Evolutionary conservation across 2,329 filamentous ascomycete species (phyloP).

Genomic region (Calonectria hongkongensis): DNA sequence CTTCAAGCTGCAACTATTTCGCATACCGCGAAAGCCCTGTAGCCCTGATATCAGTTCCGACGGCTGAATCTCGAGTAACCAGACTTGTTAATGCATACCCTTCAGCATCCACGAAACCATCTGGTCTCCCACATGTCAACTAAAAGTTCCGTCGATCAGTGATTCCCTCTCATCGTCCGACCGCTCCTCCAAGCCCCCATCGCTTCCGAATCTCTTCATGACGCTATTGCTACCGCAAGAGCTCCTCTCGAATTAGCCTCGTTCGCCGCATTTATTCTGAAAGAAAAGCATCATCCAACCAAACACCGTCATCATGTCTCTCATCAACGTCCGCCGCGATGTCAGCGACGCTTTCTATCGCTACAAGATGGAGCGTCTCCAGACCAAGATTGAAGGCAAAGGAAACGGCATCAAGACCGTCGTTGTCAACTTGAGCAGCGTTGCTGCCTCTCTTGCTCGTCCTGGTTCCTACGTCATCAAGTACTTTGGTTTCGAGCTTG

Average conservation of each 20-base stretch:
- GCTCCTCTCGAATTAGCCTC: constrained; percentile 44
- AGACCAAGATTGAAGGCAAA: constrained; percentile 99
- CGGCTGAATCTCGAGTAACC: constrained; percentile 80
- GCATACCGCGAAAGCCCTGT: constrained; percentile 95
- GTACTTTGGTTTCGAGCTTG: constrained; percentile 99
- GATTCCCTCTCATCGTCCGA: constrained; percentile 67
- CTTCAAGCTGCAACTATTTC: constrained; percentile 97
- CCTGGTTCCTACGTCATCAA: constrained; percentile 98
- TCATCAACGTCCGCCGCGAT: constrained; percentile 98
- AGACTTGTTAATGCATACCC: constrained; percentile 75
- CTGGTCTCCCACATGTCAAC: constrained; percentile 74
- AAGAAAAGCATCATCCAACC: constrained; percentile 42
- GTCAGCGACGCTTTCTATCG: constrained; percentile 99
- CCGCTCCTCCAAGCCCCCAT: constrained; percentile 60
- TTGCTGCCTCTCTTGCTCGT: constrained; percentile 92
- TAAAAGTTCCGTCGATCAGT: constrained; percentile 72
- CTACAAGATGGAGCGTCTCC: constrained; percentile 99
- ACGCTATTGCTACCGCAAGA: constrained; percentile 58
- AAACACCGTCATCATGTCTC: constrained; percentile 86
- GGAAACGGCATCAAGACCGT: constrained; percentile 99
- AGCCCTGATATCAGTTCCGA: constrained; percentile 91
- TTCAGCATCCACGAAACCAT: constrained; percentile 67
- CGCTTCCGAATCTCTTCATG: constrained; percentile 62
- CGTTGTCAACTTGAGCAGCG: constrained; percentile 96
- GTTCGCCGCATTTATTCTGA: constrained; percentile 44